Percentiles rank a stretch among this genome's conserved stretches.
These are phyloP conservation scores for Lactarius vividus DNA, from an alignment of 768 basidiomycete species.

Conservation along the genomic window DNA sequence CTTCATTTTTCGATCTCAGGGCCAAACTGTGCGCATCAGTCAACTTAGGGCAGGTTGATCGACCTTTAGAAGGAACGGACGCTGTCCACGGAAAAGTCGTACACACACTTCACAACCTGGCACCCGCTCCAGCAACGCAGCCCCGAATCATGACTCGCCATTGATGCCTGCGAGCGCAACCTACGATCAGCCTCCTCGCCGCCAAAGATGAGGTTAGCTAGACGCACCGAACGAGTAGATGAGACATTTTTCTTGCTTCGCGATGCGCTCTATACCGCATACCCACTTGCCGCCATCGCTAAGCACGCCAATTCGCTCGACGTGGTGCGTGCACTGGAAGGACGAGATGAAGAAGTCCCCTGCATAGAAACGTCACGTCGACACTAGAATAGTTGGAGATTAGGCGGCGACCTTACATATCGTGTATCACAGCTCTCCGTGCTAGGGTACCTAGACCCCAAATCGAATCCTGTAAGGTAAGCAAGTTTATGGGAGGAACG, in stretches of 20 bases:
- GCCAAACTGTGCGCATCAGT: too few species aligned
- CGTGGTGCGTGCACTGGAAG: conserved; percentile 48
- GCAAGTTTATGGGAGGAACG: neutral
- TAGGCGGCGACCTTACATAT: neutral
- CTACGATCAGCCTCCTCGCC: conserved; percentile 28
- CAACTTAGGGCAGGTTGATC: too few species aligned
- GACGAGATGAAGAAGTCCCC: conserved; percentile 54
- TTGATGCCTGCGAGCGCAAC: conserved; percentile 33
- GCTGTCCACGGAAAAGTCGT: conserved; percentile 39
- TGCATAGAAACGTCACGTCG: neutral
- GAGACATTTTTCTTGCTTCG: conserved; percentile 43
- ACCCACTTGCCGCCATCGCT: conserved; percentile 58
- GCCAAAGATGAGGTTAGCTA: neutral
- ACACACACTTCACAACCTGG: conserved; percentile 40
- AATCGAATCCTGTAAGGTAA: neutral
- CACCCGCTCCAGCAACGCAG: conserved; percentile 43
- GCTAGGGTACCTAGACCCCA: conserved; percentile 12
- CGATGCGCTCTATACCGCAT: conserved; percentile 45
- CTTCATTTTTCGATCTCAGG: conserved; percentile 32
- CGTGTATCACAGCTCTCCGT: neutral
- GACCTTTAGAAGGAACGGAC: conserved; percentile 30
- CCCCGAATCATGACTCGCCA: conserved; percentile 49
- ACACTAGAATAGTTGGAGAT: too few species aligned
- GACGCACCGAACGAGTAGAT: conserved; percentile 48
- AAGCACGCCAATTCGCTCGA: conserved; percentile 47